Evolutionary conservation across 2,329 filamentous ascomycete species (phyloP).

Genomic region (Pseudogymnoascus sp.): DNA sequence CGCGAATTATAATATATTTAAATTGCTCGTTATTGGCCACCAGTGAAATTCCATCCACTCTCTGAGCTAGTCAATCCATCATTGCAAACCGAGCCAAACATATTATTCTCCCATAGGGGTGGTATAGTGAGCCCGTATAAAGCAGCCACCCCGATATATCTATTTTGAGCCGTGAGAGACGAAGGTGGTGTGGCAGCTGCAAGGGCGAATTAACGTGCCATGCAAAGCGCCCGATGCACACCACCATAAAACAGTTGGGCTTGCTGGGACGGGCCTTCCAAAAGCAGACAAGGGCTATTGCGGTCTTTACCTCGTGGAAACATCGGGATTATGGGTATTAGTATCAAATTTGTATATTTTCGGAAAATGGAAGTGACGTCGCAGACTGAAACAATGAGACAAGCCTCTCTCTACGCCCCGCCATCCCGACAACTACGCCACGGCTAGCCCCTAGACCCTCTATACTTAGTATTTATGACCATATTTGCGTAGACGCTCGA

Average conservation of each 20-base stretch:
- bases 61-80: not conserved
- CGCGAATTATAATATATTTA: slow-evolving; percentile 9
- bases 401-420: not conserved
- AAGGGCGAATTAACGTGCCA: not conserved
- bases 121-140: not conserved
- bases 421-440: not conserved
- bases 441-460: not conserved
- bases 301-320: not conserved
- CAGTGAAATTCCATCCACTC: not conserved
- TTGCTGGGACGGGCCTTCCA: not conserved
- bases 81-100: not conserved
- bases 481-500: not conserved
- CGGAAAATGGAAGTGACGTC: not conserved
- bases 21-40: not conserved
- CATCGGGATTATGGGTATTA: not conserved
- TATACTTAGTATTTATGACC: not conserved
- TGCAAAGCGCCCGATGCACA: not conserved
- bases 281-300: not conserved
- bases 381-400: not conserved
- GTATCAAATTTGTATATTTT: not conserved
- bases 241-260: not conserved
- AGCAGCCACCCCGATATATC: not conserved
- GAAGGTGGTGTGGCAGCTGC: not conserved
- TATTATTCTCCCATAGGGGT: not conserved
- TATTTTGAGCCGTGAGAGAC: not conserved